Evolutionary conservation across 192 early-diverging fungal genomes (phyloP).

Genomic region (Coemansia pectinata): DNA sequence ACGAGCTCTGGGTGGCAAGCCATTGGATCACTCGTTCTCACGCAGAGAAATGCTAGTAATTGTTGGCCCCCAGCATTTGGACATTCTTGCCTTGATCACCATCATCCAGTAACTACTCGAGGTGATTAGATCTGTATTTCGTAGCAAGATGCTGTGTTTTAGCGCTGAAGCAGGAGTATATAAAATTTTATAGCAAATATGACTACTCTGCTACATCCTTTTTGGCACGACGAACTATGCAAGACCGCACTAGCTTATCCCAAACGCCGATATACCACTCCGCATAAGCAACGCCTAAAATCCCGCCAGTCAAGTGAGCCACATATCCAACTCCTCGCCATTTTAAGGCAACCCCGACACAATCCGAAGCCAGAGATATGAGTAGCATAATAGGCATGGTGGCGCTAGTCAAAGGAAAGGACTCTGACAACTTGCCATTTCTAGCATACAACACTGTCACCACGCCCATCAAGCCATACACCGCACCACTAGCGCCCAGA

Average conservation of each 20-base stretch:
- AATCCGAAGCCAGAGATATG: slow-evolving; percentile 64
- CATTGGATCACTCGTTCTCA: neutral
- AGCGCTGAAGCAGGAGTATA: neutral
- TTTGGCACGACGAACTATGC: neutral
- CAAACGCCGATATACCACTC: slow-evolving; percentile 47
- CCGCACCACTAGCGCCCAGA: slow-evolving; percentile 81
- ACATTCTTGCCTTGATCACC: neutral
- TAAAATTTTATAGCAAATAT: neutral
- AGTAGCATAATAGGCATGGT: slow-evolving; percentile 64
- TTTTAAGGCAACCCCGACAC: slow-evolving; percentile 65
- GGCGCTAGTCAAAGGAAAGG: slow-evolving; percentile 57
- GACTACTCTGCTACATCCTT: neutral
- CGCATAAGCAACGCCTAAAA: slow-evolving; percentile 60
- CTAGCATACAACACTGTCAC: slow-evolving; percentile 61
- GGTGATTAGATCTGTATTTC: neutral
- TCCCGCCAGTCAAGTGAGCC: slow-evolving; percentile 68
- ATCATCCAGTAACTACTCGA: neutral
- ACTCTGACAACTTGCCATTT: slow-evolving; percentile 60
- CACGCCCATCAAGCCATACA: slow-evolving; percentile 68
- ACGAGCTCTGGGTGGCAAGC: neutral
- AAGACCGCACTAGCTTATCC: slow-evolving; percentile 2
- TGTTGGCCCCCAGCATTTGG: neutral
- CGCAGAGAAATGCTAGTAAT: neutral
- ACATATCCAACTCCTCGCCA: slow-evolving; percentile 79
- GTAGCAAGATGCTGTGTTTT: neutral